phyloP scores from a whole-genome alignment of 495 filamentous ascomycete genomes.

The Podospora pseudocomata region DNA sequence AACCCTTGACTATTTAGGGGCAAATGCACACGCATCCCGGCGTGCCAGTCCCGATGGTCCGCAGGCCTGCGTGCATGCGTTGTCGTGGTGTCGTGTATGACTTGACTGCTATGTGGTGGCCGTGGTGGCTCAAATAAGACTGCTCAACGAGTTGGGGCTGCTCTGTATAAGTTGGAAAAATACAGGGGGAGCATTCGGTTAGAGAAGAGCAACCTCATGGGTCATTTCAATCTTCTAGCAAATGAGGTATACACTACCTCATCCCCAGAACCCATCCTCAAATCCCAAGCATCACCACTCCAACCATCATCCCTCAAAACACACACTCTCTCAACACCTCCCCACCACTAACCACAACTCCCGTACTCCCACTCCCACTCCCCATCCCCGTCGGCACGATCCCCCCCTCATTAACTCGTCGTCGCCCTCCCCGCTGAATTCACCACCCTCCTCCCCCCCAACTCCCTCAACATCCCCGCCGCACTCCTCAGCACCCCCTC shows the following conservation, averaged over 20 bases:
- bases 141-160: too few relatives aligned
- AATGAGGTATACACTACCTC: too few relatives aligned
- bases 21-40: not conserved
- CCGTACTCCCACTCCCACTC: not conserved
- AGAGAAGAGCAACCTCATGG: too few relatives aligned
- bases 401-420: too few relatives aligned
- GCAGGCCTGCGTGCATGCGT: not conserved
- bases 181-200: too few relatives aligned
- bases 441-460: conserved; percentile 36
- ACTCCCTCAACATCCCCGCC: conserved; percentile 27
- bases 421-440: conserved; percentile 32
- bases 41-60: not conserved
- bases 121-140: not conserved
- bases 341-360: conserved; percentile 1
- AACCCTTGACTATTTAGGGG: conserved; percentile 1
- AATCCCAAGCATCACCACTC: conserved; percentile 10
- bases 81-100: not conserved
- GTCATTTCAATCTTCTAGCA: too few relatives aligned
- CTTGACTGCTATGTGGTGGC: not conserved
- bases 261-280: not conserved
- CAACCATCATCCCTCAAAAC: conserved; percentile 2
- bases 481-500: conserved; percentile 28
- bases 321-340: not conserved
- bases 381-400: not conserved
- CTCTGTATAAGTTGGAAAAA: too few relatives aligned